Evolutionary conservation across 345 rosid genomes (phyloP).

Genomic region (Camelina hispida): DNA sequence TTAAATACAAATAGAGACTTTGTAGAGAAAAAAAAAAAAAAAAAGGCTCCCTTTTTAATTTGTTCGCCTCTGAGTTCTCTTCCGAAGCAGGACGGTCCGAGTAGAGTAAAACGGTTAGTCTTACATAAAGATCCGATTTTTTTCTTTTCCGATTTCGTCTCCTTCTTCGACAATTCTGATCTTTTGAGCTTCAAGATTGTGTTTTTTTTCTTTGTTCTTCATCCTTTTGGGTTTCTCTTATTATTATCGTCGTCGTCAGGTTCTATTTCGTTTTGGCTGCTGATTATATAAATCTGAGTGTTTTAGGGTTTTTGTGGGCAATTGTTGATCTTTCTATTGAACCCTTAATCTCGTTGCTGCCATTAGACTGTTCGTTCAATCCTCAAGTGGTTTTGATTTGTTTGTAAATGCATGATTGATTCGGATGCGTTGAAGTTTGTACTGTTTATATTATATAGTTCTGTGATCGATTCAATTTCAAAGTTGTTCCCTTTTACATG

Average conservation of each 20-base stretch:
- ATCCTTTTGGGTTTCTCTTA: neutral
- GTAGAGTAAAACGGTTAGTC: slow-evolving; percentile 12
- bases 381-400: neutral
- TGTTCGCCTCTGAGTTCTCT: slow-evolving; percentile 1
- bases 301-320: slow-evolving; percentile 35
- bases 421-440: slow-evolving; percentile 17
- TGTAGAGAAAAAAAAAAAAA: neutral
- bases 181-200: slow-evolving; percentile 20
- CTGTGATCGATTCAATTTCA: slow-evolving; percentile 4
- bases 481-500: neutral
- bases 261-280: slow-evolving; percentile 18
- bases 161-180: slow-evolving; percentile 13
- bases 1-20: neutral
- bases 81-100: neutral
- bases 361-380: slow-evolving; percentile 22
- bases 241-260: neutral
- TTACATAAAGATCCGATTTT: slow-evolving; percentile 9
- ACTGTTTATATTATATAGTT: slow-evolving; percentile 9
- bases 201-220: neutral
- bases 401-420: slow-evolving; percentile 11
- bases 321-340: slow-evolving; percentile 11
- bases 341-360: neutral
- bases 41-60: neutral
- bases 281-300: slow-evolving; percentile 29
- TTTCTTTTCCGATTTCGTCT: slow-evolving; percentile 13